Conservation (phyloP, 2,329 filamentous ascomycete species). For the Sphaerulina vaccinii region DNA sequence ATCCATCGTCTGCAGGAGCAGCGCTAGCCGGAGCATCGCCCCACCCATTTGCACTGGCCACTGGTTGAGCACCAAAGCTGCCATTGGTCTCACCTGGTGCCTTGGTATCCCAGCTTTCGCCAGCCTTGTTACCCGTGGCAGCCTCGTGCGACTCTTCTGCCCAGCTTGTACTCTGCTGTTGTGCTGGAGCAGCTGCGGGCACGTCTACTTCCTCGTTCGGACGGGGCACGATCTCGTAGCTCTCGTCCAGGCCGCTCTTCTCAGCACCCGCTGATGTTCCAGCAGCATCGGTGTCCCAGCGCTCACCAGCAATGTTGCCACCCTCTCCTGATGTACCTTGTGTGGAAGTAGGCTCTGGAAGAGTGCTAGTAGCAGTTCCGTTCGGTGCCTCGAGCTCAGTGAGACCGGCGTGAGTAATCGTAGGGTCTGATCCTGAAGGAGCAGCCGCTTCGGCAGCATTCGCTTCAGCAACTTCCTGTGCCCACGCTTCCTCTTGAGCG, state of each 20-base stretch:
- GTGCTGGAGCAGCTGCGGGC: constrained; percentile 53
- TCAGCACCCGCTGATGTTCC: constrained; percentile 46
- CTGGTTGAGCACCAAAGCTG: constrained; percentile 21
- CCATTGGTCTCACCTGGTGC: constrained; percentile 42
- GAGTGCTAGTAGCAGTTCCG: constrained; percentile 33
- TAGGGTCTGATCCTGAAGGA: constrained; percentile 59
- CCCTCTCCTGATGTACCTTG: constrained; percentile 42
- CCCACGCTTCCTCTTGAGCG: constrained; percentile 52
- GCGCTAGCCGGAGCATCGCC: constrained; percentile 33
- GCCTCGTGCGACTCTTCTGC: constrained; percentile 63
- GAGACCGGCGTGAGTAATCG: constrained; percentile 63
- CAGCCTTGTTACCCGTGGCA: constrained; percentile 33
- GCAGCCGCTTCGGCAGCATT: constrained; percentile 34
- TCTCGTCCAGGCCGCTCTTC: constrained; percentile 57
- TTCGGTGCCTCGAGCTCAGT: constrained; percentile 62
- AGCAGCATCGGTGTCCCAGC: constrained; percentile 61
- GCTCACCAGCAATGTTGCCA: constrained; percentile 58
- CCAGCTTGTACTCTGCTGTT: constrained; percentile 64
- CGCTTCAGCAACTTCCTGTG: constrained; percentile 49
- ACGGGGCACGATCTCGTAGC: constrained; percentile 73
- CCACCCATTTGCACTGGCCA: constrained; percentile 28
- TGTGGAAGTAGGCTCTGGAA: constrained; percentile 33
- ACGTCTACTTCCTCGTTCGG: constrained; percentile 73
- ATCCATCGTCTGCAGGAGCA: constrained; percentile 60
- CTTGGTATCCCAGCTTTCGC: constrained; percentile 35